Evolutionary conservation across 352 stramenopile species (phyloP).

Genomic region (Phytophthora europaea): DNA sequence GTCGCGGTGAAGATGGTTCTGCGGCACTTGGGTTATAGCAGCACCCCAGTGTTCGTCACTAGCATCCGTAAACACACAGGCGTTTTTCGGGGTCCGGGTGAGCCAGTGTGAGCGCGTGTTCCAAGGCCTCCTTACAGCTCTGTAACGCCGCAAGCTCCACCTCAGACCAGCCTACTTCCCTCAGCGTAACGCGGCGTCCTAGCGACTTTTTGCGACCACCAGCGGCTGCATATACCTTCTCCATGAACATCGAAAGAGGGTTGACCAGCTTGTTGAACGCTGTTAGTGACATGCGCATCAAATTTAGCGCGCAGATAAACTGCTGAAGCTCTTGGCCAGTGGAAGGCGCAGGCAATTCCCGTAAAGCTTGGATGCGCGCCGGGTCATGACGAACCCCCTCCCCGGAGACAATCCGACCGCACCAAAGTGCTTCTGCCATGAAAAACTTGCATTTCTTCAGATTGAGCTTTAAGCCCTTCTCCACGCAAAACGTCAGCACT

Average conservation of each 20-base stretch:
- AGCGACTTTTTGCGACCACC: slow-evolving; percentile 8
- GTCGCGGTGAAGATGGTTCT: not conserved
- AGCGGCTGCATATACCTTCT: slow-evolving; percentile 9
- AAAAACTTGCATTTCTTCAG: slow-evolving; percentile 18
- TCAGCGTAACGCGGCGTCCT: not conserved
- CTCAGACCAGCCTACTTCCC: not conserved
- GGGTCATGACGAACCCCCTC: slow-evolving; percentile 17
- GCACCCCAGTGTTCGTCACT: slow-evolving; percentile 10
- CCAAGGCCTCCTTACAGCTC: not conserved
- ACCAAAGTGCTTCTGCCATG: slow-evolving; percentile 14
- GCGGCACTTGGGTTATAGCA: slow-evolving; percentile 4
- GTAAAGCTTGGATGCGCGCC: not conserved
- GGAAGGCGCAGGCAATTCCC: slow-evolving; percentile 1
- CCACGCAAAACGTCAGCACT: slow-evolving; percentile 11
- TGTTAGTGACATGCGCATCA: slow-evolving; percentile 4
- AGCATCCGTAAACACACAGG: slow-evolving; percentile 11
- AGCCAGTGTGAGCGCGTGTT: slow-evolving; percentile 2
- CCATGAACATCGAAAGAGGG: slow-evolving; percentile 7
- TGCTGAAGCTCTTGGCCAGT: slow-evolving; percentile 12
- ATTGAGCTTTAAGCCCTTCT: slow-evolving; percentile 16
- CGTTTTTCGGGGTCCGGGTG: slow-evolving; percentile 1
- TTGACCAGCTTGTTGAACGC: slow-evolving; percentile 12
- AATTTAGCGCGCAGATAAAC: slow-evolving; percentile 12
- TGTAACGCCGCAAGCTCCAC: not conserved
- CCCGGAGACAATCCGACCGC: slow-evolving; percentile 14